Base-by-base conservation (phyloP, 495 filamentous ascomycete species). In the Neurospora sp. region DNA sequence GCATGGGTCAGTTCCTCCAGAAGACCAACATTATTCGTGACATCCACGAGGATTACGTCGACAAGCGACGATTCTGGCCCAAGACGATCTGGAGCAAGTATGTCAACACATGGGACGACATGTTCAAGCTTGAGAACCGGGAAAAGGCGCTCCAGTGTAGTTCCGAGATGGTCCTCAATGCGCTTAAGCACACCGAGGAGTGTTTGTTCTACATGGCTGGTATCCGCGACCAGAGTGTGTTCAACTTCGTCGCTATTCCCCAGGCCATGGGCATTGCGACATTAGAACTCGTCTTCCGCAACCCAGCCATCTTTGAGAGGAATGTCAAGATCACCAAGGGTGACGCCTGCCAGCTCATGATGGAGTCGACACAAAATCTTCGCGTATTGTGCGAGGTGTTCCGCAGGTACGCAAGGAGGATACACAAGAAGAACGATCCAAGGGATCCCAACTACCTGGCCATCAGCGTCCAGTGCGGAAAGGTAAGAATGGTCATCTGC, bases 21-120 rank as follows among this genome's bases (percentile, higher is more conserved):
- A 97, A 99, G 88, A 97, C 92, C 39, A 99, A 98, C 85, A 97
- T 98, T 82, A 98, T 99, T 79, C 92, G 96, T 77, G 96, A 98
- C 80, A 88, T 98, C 72, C 89, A 90, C 77, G 96, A 99, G 79
- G 96, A 99, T 78, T 89, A 90, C 59, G 88, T 93, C 70, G 96
- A 99, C 80, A 88, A 89, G 75, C 89, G 96, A 44, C 88, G 92
- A 44, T 98, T 97, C 86, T 99, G 92, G 91, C 96, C 96, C 40
- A 92, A 92, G 82, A 92, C 95, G 81, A 92, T 99, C 79, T 99
- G 96, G 96, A 91, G 90, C 78, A 97, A 97, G 86, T 88, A 99
- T 77, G 94, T 97, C 75, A 86, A 90, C 72, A 89, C 92, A 20
- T 98, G 96, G 78, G 92, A 94, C 48, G 94, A 98, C 78, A 87